phyloP scores from a whole-genome alignment of 2,329 filamentous ascomycete species.

The Hypomyces rosellus region DNA sequence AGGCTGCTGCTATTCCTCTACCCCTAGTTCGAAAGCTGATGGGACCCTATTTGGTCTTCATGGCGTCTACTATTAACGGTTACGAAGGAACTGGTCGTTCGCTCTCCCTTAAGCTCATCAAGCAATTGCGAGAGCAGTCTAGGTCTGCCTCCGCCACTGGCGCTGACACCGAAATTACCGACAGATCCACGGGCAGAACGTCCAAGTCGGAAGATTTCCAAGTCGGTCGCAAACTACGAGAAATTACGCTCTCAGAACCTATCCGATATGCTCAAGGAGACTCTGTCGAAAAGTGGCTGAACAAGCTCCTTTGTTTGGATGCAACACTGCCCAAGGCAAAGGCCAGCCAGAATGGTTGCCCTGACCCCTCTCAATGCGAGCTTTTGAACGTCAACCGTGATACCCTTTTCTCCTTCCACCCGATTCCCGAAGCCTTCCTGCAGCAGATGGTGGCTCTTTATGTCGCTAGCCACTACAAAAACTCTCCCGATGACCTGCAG shows the following conservation, averaged over 20 bases:
- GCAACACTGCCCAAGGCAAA: conserved; percentile 79
- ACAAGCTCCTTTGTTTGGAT: conserved; percentile 87
- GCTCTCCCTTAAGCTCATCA: conserved; percentile 90
- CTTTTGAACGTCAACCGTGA: conserved; percentile 92
- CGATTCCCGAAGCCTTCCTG: conserved; percentile 91
- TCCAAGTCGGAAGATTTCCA: conserved; percentile 57
- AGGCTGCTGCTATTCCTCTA: conserved; percentile 91
- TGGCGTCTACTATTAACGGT: conserved; percentile 98
- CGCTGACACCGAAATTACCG: conserved; percentile 61
- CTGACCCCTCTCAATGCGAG: conserved; percentile 86
- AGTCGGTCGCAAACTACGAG: conserved; percentile 73
- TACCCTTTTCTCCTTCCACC: conserved; percentile 96
- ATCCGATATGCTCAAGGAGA: conserved; percentile 93
- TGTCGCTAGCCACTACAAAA: conserved; percentile 96
- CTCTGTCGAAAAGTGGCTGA: conserved; percentile 91
- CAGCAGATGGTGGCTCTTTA: conserved; percentile 98
- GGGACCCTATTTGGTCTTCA: conserved; percentile 95
- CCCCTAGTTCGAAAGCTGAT: conserved; percentile 90
- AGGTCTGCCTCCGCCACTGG: conserved; percentile 52
- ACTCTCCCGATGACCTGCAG: conserved; percentile 95
- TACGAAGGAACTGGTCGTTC: conserved; percentile 97
- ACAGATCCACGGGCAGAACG: conserved; percentile 70
- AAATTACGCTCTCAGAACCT: conserved; percentile 88
- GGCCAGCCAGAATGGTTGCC: conserved; percentile 68
- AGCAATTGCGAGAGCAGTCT: conserved; percentile 92